Base-by-base conservation (phyloP, 2,329 filamentous ascomycete genomes). In the Nigrograna mackinnonii region DNA sequence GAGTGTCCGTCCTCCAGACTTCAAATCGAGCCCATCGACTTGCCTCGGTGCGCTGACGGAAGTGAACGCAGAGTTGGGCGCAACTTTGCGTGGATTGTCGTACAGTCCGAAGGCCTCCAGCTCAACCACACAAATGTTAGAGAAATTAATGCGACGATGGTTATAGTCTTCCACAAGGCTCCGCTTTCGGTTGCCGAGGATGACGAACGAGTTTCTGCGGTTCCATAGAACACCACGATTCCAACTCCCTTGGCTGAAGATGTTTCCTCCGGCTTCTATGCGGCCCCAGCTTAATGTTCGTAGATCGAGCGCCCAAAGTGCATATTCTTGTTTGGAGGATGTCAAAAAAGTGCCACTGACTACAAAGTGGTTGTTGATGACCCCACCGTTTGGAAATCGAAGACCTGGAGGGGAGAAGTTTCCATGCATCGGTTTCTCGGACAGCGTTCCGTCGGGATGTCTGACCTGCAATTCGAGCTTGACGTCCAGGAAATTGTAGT, bases 161-260 rank as follows among this genome's bases (percentile, higher is more conserved):
- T 97, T 97, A 70, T 99, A 99, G 68, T 99, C 94, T 56, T 99
- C 92, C 1, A 97, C 92, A 22, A 99, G 78, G 55, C 89, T 96
- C 49, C 94, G 79, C 69, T 95, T 96, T 26, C 94, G 83, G 67
- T 96, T 95, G 35, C 94, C 94, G 26, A 99, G 78, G 50, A 99
- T 92, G 22, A 97, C 91, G 71, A 97, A 99, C 0, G 90, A 89
- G 64, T 96, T 99, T 49, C 94, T 82, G 32, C 92, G 82, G 60
- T 89, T 88, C 94, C 94, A 99, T 6, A 99, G 70, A 21, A 99
- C 83, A 30, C 94, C 94, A 44, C 94, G 81, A 64, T 99, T 99
- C 94, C 94, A 99, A 68, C 92, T 97, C 33, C 94, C 94, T 65
- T 96, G 90, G 59, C 89, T 92, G 67, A 99, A 97, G 3, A 97